These are phyloP conservation scores for Geranium incanum DNA, from an alignment of 441 rosid genomes.

Conservation along the genomic window DNA sequence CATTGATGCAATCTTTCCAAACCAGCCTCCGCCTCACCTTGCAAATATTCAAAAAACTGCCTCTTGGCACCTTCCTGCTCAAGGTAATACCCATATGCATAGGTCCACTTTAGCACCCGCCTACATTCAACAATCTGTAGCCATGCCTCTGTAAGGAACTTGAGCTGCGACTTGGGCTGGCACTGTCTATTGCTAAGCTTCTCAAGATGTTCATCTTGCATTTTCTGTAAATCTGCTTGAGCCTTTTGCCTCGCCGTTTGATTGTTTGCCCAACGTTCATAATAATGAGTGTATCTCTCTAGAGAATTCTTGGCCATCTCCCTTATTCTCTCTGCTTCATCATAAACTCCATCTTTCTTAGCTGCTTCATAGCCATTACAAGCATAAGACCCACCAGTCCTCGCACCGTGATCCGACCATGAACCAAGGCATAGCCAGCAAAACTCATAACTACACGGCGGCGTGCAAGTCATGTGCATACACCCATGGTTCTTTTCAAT, in stretches of 20 bases:
- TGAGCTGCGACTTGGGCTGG: constrained; percentile 83
- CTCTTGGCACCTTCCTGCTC: constrained; percentile 72
- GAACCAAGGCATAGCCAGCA: constrained; percentile 95
- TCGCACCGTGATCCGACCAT: constrained; percentile 87
- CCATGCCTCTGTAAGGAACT: constrained; percentile 91
- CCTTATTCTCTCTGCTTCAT: constrained; percentile 72
- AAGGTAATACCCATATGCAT: constrained; percentile 89
- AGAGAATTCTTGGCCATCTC: constrained; percentile 92
- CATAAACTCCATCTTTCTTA: constrained; percentile 78
- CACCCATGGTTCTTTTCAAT: constrained; percentile 98
- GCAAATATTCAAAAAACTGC: constrained; percentile 86
- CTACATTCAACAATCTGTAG: constrained; percentile 96
- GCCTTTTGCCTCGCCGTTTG: constrained; percentile 83
- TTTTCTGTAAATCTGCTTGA: constrained; percentile 50
- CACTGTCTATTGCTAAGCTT: constrained; percentile 71
- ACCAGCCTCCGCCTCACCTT: constrained; percentile 96
- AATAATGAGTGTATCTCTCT: constrained; percentile 93
- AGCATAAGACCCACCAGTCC: constrained; percentile 91
- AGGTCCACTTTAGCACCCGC: constrained; percentile 96
- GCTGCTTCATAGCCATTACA: constrained; percentile 88
- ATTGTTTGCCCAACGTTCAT: constrained; percentile 98
- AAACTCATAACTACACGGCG: constrained; percentile 96
- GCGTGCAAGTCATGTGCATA: constrained; percentile 96
- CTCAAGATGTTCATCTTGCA: constrained; percentile 78
- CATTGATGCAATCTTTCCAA: constrained; percentile 95